phyloP scores from a whole-genome alignment of 73 alveolate genomes.

The Stentor coeruleus region DNA sequence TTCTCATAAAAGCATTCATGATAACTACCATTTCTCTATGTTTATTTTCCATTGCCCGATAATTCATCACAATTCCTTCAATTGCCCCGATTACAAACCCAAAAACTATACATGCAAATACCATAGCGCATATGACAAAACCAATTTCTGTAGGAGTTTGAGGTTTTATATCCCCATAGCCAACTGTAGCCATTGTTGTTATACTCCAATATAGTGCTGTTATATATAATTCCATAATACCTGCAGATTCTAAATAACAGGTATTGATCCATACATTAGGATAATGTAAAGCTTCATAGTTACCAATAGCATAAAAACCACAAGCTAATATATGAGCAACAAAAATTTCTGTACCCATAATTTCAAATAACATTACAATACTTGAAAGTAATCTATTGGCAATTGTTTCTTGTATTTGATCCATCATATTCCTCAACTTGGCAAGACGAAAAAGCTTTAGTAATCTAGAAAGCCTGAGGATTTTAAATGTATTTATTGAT shows the following conservation, averaged over 20 bases:
- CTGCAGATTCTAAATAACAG: constrained; percentile 19
- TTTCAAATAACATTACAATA: constrained; percentile 25
- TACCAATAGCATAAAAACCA: constrained; percentile 47
- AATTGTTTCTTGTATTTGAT: constrained; percentile 58
- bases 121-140: constrained; percentile 60
- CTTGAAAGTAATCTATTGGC: constrained; percentile 38
- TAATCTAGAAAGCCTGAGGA: constrained; percentile 36
- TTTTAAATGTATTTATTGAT: neutral
- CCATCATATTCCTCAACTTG: constrained; percentile 32
- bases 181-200: constrained; percentile 81
- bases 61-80: constrained; percentile 57
- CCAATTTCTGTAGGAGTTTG: constrained; percentile 55
- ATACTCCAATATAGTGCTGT: constrained; percentile 69
- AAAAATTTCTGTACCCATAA: constrained; percentile 24
- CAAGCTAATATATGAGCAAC: constrained; percentile 60
- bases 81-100: constrained; percentile 77
- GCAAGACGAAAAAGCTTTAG: constrained; percentile 50
- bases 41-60: constrained; percentile 53
- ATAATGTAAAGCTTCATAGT: neutral
- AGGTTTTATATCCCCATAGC: constrained; percentile 86
- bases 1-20: constrained; percentile 54
- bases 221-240: constrained; percentile 37
- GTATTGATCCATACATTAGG: constrained; percentile 43
- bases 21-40: constrained; percentile 48
- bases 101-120: constrained; percentile 73